phyloP scores from a whole-genome alignment of 257 asterid species.

The Primulina eburnea region DNA sequence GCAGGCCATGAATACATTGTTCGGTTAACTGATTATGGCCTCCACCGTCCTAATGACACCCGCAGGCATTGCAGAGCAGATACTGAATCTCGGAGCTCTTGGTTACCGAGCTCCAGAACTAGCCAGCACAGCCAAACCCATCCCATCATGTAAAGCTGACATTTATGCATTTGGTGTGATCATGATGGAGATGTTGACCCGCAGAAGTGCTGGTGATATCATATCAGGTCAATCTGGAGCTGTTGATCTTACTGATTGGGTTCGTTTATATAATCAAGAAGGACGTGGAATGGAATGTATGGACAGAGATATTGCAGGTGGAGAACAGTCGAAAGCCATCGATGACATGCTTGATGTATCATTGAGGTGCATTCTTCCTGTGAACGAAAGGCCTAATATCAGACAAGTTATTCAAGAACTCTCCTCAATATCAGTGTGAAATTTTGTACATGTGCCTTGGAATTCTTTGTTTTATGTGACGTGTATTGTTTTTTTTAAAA shows the following conservation, averaged over 20 bases:
- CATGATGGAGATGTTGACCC: constrained; percentile 85
- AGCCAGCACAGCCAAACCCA: constrained; percentile 56
- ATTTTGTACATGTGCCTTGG: constrained; percentile 14
- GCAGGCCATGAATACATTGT: constrained; percentile 56
- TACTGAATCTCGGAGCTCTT: constrained; percentile 82
- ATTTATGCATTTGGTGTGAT: constrained; percentile 93
- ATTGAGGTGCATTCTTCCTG: constrained; percentile 82
- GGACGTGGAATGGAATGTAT: constrained; percentile 92
- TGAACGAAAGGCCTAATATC: constrained; percentile 85
- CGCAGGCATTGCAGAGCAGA: constrained; percentile 84
- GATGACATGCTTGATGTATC: constrained; percentile 78
- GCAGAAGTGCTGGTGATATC: constrained; percentile 97
- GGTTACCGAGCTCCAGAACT: constrained; percentile 96
- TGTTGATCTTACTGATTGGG: constrained; percentile 97
- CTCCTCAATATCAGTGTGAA: constrained; percentile 68
- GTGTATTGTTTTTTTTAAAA: background rate
- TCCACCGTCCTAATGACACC: constrained; percentile 94
- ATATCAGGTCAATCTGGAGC: constrained; percentile 93
- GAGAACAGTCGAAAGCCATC: constrained; percentile 75
- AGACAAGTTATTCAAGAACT: constrained; percentile 73
- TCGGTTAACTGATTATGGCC: constrained; percentile 77
- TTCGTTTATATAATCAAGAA: constrained; percentile 74
- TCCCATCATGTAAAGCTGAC: constrained; percentile 82
- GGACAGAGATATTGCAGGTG: constrained; percentile 79
- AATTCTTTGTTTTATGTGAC: background rate